A percentile compares a stretch with the other conserved stretches of the same genome.
Conservation (phyloP, 148 eudicot genomes). For the Camellia lanceoleosa region DNA sequence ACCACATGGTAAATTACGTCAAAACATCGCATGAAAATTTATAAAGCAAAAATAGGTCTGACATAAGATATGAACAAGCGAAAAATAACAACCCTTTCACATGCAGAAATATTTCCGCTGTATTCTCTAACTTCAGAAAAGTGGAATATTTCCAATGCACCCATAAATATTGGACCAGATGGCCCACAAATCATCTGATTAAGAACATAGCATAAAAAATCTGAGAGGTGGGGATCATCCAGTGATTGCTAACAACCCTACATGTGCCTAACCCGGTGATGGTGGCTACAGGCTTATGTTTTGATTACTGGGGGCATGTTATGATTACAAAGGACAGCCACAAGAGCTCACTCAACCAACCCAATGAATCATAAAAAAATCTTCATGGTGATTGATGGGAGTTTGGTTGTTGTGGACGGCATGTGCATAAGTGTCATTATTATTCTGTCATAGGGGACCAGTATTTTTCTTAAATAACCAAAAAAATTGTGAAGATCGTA, state of each 20-base stretch:
- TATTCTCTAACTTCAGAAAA: not conserved
- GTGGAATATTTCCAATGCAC: not conserved
- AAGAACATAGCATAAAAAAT: not conserved
- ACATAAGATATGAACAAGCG: not conserved
- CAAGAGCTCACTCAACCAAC: too few species aligned
- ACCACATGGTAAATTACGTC: not conserved
- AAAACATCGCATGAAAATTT: not conserved
- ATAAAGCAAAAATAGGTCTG: not conserved
- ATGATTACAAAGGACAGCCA: too few species aligned
- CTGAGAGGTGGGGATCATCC: too few species aligned
- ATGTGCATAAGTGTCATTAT: too few species aligned
- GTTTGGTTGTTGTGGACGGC: too few species aligned
- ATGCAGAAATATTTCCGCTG: not conserved
- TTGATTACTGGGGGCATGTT: not conserved
- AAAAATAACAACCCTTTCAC: not conserved
- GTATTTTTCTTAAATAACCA: too few species aligned
- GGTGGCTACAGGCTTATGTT: not conserved
- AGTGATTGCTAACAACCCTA: not conserved
- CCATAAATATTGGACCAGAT: not conserved
- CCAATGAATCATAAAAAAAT: too few species aligned
- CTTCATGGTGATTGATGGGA: too few species aligned
- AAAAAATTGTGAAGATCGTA: too few species aligned
- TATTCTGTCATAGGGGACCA: too few species aligned
- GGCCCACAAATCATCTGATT: not conserved
- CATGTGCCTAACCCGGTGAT: not conserved